phyloP scores from a whole-genome alignment of 169 alveolate species.

The Hammondia hammondi region DNA sequence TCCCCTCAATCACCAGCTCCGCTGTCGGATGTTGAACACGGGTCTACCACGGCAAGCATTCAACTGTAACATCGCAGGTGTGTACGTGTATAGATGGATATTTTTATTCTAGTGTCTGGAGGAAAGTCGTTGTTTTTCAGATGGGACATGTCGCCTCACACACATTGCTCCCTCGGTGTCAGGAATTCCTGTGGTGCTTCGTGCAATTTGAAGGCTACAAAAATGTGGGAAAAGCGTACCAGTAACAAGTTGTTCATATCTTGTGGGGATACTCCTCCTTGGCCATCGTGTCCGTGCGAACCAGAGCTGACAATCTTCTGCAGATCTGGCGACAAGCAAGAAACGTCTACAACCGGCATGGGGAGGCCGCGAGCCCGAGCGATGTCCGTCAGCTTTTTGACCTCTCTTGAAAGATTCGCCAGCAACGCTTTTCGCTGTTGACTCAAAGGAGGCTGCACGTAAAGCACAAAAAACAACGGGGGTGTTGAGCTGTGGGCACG shows the following conservation, averaged over 20 bases:
- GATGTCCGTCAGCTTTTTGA: not conserved
- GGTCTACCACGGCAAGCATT: too few relatives aligned
- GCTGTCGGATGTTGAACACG: too few relatives aligned
- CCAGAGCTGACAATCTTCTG: not conserved
- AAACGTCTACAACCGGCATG: not conserved
- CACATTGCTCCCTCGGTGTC: too few relatives aligned
- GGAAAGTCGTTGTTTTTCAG: not conserved
- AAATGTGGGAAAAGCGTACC: not conserved
- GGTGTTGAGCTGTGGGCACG: too few relatives aligned
- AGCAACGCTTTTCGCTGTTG: not conserved
- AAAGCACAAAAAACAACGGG: not conserved
- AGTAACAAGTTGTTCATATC: not conserved
- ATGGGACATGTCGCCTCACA: too few relatives aligned
- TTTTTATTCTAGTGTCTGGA: too few relatives aligned
- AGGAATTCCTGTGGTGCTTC: too few relatives aligned
- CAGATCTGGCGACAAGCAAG: not conserved
- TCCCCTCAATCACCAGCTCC: too few relatives aligned
- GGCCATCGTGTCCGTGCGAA: not conserved
- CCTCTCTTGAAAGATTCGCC: not conserved
- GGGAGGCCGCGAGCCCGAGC: not conserved
- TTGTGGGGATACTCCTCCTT: not conserved
- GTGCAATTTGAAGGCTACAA: too few relatives aligned
- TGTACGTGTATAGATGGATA: too few relatives aligned
- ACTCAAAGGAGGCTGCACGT: constrained; percentile 16
- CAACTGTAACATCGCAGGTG: too few relatives aligned